A percentile compares a stretch with the other conserved stretches of the same genome.
phyloP scores from a whole-genome alignment of 352 stramenopile genomes.

The Phytophthora colocasiae region DNA sequence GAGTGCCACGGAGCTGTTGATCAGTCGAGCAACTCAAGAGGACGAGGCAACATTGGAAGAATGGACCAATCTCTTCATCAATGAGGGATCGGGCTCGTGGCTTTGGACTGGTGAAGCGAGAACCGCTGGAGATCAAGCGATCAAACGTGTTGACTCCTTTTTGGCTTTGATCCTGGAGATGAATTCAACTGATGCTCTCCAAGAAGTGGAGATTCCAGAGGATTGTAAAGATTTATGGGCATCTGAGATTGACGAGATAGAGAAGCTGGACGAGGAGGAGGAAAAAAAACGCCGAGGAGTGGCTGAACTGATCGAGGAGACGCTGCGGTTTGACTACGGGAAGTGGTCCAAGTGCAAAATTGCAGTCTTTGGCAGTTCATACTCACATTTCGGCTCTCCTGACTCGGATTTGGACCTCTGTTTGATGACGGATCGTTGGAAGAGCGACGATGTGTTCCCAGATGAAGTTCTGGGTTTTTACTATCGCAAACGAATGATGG shows the following conservation, averaged over 20 bases:
- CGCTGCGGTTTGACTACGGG: conserved; percentile 29
- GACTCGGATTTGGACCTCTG: conserved; percentile 73
- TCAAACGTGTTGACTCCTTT: conserved; percentile 36
- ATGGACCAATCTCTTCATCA: not conserved
- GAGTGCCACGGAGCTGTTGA: conserved; percentile 57
- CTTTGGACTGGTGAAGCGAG: conserved; percentile 25
- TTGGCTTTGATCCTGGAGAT: conserved; percentile 42
- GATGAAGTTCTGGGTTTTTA: conserved; percentile 32
- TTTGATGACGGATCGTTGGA: conserved; percentile 24
- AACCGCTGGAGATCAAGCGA: conserved; percentile 16
- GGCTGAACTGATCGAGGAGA: conserved; percentile 35
- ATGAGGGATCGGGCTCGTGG: conserved; percentile 12
- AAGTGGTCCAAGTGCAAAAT: conserved; percentile 46
- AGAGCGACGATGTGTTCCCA: not conserved
- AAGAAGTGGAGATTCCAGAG: conserved; percentile 7
- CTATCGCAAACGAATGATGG: conserved; percentile 47
- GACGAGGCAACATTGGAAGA: conserved; percentile 32
- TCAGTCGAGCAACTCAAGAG: conserved; percentile 40
- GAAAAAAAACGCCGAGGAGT: conserved; percentile 41
- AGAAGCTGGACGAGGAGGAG: conserved; percentile 32
- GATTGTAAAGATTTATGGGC: not conserved
- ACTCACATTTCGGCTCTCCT: conserved; percentile 68
- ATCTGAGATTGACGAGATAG: conserved; percentile 40
- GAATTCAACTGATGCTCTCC: not conserved
- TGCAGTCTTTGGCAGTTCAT: conserved; percentile 69